Base-by-base conservation (phyloP, 805 yeast genomes). In the Ogataea polymorpha region DNA sequence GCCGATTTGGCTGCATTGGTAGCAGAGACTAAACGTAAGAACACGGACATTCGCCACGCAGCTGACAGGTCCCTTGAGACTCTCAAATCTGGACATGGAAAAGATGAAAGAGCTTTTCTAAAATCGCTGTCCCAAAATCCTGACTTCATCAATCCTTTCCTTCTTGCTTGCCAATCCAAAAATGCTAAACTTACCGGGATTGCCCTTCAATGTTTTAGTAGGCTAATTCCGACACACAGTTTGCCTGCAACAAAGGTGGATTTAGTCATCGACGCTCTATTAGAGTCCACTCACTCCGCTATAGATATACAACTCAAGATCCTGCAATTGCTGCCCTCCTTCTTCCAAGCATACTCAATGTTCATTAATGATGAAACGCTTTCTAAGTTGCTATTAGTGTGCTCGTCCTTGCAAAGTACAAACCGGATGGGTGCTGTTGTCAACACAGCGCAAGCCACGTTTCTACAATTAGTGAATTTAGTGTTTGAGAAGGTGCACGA, bases 361-460 rank as follows among this genome's bases (percentile, higher is more conserved):
- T 67, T 68, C 34, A 70, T 90, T 28, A 66, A 67, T 15, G 90
- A 80, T 13, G 71, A 66, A 0, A 58, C 75, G 12, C 67, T 89
- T 25, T 67, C 80, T 6, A 76, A 76, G 46, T 61, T 87, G 10
- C 63, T 91, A 15, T 66, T 69, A 16, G 78, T 91, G 2, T 86
- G 96, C 56, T 74, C 93, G 0, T 73, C 79, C 24, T 69, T 93
- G 36, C 89, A 86, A 42, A 66, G 78, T 11, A 72, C 79, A 11
- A 83, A 79, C 46, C 83, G 85, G 51, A 74, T 81, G 5, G 77
- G 84, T 0, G 86, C 86, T 51, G 96, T 93, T 5, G 72, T 79
- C 11, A 90, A 89, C 54, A 86, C 98, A 0, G 96, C 98, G 0
- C 80, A 87, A 36, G 99, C 98, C 2, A 88, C 98, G 3, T 72